A percentile compares a stretch with the other conserved stretches of the same genome.
phyloP scores from a whole-genome alignment of 148 eudicot species.

The Agrostemma githago region DNA sequence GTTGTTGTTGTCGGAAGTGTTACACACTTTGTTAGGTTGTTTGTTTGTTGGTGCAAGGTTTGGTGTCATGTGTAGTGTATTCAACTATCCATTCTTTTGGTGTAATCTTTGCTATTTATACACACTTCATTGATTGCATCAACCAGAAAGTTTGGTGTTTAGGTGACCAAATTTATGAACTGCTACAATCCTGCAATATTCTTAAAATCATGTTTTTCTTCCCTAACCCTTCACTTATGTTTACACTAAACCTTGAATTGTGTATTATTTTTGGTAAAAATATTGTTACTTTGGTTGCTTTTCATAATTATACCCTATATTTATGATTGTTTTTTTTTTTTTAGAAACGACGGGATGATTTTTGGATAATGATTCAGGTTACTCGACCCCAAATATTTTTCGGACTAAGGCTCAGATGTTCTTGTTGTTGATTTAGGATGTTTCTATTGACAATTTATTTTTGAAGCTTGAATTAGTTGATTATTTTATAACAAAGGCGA shows the following conservation, averaged over 20 bases:
- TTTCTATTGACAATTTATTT: neutral
- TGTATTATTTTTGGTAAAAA: neutral
- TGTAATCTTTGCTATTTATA: constrained; percentile 2
- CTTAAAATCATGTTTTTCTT: neutral
- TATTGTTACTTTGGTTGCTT: neutral
- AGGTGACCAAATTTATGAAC: neutral
- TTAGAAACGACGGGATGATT: neutral
- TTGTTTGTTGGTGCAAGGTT: neutral
- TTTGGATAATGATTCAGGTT: neutral
- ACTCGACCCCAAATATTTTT: too few relatives aligned
- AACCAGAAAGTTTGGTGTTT: constrained; percentile 11
- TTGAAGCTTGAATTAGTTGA: neutral
- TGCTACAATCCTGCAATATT: neutral
- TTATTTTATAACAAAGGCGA: neutral
- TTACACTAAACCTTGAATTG: neutral
- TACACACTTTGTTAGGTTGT: too few relatives aligned
- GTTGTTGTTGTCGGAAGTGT: neutral
- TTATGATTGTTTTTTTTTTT: neutral
- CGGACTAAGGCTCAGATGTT: too few relatives aligned
- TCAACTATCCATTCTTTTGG: neutral
- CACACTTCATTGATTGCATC: constrained; percentile 7
- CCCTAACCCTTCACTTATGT: neutral
- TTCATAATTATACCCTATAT: neutral
- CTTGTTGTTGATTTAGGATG: too few relatives aligned
- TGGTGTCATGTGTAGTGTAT: neutral